Evolutionary conservation across 352 stramenopile species (phyloP).

Genomic region (Aphanomyces cochlioides): DNA sequence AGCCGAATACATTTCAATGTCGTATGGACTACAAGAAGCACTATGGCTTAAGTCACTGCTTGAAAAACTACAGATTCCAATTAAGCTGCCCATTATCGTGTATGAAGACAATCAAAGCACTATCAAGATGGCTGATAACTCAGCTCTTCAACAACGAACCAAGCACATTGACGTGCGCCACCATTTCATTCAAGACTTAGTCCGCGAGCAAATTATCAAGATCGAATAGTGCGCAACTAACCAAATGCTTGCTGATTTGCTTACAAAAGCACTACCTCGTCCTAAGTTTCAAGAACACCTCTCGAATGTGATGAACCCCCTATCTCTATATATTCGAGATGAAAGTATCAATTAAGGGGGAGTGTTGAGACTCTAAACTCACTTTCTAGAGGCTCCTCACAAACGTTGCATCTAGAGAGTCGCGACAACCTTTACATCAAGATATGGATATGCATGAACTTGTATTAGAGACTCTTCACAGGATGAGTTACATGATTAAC

Average conservation of each 20-base stretch:
- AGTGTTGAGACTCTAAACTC: no score
- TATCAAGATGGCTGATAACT: conserved; percentile 2
- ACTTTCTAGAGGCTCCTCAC: no score
- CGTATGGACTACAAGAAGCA: not conserved
- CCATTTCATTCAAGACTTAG: conserved; percentile 1
- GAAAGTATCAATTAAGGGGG: no score
- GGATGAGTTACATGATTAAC: no score
- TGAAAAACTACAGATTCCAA: not conserved
- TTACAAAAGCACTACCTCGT: not conserved
- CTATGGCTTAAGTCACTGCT: not conserved
- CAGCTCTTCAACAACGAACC: not conserved
- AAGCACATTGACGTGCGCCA: conserved; percentile 6
- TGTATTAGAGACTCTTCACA: no score
- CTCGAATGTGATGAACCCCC: no score
- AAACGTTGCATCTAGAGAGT: no score
- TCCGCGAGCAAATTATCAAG: not conserved
- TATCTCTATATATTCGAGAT: no score
- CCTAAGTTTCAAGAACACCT: not conserved
- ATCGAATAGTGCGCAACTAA: not conserved
- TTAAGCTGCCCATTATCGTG: not conserved
- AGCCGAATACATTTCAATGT: conserved; percentile 1
- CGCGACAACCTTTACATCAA: no score
- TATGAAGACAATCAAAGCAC: not conserved
- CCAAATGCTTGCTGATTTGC: not conserved
- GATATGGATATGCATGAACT: no score